A percentile compares a stretch with the other conserved stretches of the same genome.
phyloP scores from a whole-genome alignment of 2,329 filamentous ascomycete genomes.

The Scytalidium sp. region DNA sequence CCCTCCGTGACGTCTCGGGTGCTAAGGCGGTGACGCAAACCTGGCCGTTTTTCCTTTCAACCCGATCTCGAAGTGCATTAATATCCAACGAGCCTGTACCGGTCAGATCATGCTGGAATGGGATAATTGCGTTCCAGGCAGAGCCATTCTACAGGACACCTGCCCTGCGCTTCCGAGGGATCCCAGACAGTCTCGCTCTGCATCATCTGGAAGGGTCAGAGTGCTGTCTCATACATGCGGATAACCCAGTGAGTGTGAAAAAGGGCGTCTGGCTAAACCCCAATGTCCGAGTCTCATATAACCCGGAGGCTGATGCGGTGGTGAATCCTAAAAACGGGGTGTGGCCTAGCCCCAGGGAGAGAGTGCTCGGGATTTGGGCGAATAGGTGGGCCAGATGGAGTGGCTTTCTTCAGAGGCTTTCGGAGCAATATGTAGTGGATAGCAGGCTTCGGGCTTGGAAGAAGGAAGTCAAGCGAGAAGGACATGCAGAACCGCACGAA shows the following conservation, averaged over 20 bases:
- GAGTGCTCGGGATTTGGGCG: conserved; percentile 54
- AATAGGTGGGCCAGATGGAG: conserved; percentile 51
- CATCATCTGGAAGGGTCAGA: conserved; percentile 72
- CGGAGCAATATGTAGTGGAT: conserved; percentile 18
- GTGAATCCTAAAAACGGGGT: conserved; percentile 35
- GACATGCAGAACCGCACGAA: conserved; percentile 36
- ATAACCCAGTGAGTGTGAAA: conserved; percentile 48
- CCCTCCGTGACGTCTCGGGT: conserved; percentile 52
- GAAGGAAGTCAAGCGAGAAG: conserved; percentile 28
- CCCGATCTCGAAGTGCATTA: conserved; percentile 50
- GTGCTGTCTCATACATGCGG: conserved; percentile 74
- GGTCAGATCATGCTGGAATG: conserved; percentile 57
- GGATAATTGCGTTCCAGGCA: conserved; percentile 50
- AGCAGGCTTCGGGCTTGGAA: conserved; percentile 19
- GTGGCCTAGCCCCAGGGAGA: conserved; percentile 31
- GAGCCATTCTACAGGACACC: conserved; percentile 46
- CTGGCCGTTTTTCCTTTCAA: conserved; percentile 58
- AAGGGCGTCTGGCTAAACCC: conserved; percentile 67
- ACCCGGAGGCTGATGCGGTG: conserved; percentile 45
- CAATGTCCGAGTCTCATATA: conserved; percentile 66
- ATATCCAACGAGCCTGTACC: conserved; percentile 46
- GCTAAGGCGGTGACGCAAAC: conserved; percentile 47
- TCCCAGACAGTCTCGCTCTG: conserved; percentile 58
- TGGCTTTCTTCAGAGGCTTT: conserved; percentile 29
- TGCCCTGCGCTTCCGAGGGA: conserved; percentile 58